Base-by-base conservation (phyloP, 2,329 filamentous ascomycete genomes). In the Xylogone sp. region DNA sequence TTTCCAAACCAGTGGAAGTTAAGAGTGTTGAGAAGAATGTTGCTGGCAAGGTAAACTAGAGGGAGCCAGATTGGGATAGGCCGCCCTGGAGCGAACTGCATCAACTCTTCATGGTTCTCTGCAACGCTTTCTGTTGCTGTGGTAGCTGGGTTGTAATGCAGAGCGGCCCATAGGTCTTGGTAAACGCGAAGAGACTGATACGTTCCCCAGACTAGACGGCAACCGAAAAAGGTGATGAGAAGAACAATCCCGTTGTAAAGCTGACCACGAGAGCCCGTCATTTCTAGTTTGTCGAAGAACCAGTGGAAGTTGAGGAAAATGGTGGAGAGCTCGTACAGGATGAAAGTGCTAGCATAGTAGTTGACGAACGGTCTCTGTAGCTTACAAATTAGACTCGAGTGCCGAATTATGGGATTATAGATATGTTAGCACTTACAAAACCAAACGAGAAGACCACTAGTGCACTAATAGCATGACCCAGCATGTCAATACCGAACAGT, bases 281-380 rank as follows among this genome's bases (percentile, higher is more conserved):
- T 84, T 62, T 83, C 79, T 53, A 93, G 74, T 74, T 95, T 95
- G 71, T 95, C 90, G 71, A 88, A 89, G 74, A 94, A 94, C 90
- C 90, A 95, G 75, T 95, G 90, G 65, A 93, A 81, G 67, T 95
- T 95, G 52, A 94, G 78, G 69, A 94, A 92, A 7, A 89, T 88
- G 3, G 86, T 88, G 21, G 88, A 92, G 39, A 95, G 80, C 69
- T 95, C 90, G 81, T 91, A 95, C 53, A 94, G 84, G 62, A 95
- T 89, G 69, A 95, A 95, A 53, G 83, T 82, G 51, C 81, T 79
- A 51, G 81, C 87, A 69, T 94, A 95, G 74, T 85, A 92, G 73
- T 93, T 92, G 58, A 92, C 78, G 63, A 93, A 92, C 2, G 90
- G 90, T 54, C 88, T 79, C 89, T 94, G 65, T 19, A 31, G 31